Percentiles rank a stretch among this genome's conserved stretches.
Conservation (phyloP, 139 green algal species). For the Mesotaenium endlicherianum region DNA sequence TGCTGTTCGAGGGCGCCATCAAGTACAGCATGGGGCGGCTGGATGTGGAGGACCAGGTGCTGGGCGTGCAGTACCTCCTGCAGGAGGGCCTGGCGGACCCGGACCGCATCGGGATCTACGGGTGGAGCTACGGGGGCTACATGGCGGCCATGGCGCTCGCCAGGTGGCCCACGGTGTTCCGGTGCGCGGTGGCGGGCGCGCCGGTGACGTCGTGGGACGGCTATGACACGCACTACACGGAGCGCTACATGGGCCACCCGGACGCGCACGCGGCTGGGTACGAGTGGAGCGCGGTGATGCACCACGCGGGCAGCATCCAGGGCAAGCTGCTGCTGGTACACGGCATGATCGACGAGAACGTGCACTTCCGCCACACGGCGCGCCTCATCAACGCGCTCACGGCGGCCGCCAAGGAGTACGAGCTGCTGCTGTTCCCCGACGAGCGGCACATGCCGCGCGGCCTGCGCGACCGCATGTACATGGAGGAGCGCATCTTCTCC, state of each 20-base stretch:
- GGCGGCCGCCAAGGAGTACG: conserved; percentile 35
- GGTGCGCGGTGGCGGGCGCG: conserved; percentile 52
- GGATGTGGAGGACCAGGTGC: conserved; percentile 54
- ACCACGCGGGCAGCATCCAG: conserved; percentile 29
- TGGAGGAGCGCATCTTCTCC: conserved; percentile 53
- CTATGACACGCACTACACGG: conserved; percentile 63
- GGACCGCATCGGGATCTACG: conserved; percentile 56
- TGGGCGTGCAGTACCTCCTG: conserved; percentile 51
- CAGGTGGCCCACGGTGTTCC: conserved; percentile 45
- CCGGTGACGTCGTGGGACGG: conserved; percentile 58
- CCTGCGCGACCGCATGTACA: conserved; percentile 53
- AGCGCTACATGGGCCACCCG: conserved; percentile 58
- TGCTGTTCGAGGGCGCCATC: conserved; percentile 54
- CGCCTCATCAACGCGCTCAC: conserved; percentile 51
- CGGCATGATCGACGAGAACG: conserved; percentile 62
- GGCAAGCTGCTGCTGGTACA: conserved; percentile 55
- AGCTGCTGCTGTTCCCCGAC: conserved; percentile 55
- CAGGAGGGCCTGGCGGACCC: conserved; percentile 43
- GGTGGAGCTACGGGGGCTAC: conserved; percentile 61
- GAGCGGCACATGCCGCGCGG: conserved; percentile 58
- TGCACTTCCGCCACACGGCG: conserved; percentile 57
- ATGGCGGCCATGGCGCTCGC: conserved; percentile 50
- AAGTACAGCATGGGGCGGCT: conserved; percentile 51
- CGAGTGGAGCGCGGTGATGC: conserved; percentile 50
- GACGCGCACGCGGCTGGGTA: conserved; percentile 40